Base-by-base conservation (phyloP, 2,329 filamentous ascomycete species). In the Ceratocystis cacaofunesta region DNA sequence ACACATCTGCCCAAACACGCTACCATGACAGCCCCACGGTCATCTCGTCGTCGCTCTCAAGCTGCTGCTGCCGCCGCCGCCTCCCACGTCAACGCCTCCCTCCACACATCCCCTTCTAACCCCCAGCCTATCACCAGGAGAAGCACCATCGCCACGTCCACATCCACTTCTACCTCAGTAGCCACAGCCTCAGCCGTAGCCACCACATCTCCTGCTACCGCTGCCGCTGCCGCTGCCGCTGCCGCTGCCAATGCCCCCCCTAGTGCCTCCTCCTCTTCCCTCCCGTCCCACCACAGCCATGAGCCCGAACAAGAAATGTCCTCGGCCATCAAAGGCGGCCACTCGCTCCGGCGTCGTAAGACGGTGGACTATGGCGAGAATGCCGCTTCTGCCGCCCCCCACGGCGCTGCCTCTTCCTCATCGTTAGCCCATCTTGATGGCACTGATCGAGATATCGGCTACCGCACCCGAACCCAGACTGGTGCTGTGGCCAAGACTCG, bases 361-460 rank as follows among this genome's bases (percentile, higher is more conserved):
- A 80, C 80, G 67, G 76, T 84, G 68, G 81, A 84, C 72, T 84
- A 84, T 75, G 79, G 82, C 67, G 80, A 83, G 55, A 58, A 58
- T 52, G 65, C 71, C 5, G 25, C 43, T 8, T 60, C 69, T 74
- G 71, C 72, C 10, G 19, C 58, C 50, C 12, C 25, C 15, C 12
- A 15, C 6, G 19, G 19, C 25, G 72, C 52, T 10, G n/a, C 52
- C 10, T 52, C 65, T 72, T 60, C 72, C 73, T 48, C 73, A 73
- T 70, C 69, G 61, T 43, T 69, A 5, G 64, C 62, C 4, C 65
- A 72, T 48, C 5, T 48, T 10, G 44, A 32, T 5, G 22, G 19
- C 44, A 17, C 52, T 17, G 36, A 44, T 30, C 41, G 52, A 28
- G 63, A 64, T 43, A 58, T 58, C 36, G 63, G 63, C 22, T 67